Conservation (phyloP, 305 asterid species). For the Fraxinus baroniana region DNA sequence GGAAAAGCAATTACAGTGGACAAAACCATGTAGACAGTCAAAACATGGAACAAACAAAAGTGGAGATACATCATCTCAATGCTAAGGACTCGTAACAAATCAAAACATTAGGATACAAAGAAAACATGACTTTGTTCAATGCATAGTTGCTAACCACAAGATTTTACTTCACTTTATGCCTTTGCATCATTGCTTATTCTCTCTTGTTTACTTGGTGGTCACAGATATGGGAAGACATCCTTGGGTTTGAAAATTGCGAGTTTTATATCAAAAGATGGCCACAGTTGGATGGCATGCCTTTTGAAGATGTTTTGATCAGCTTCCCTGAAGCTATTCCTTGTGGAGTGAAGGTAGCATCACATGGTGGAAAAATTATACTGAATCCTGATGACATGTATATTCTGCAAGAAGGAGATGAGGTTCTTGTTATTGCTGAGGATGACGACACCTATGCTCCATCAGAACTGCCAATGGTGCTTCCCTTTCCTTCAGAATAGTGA, state of each 20-base stretch:
- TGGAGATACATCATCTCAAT: too few relatives aligned
- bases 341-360: constrained; percentile 82
- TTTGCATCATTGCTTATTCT: constrained; percentile 15
- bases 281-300: constrained; percentile 78
- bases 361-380: constrained; percentile 75
- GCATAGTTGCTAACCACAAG: not conserved
- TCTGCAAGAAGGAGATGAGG: constrained; percentile 84
- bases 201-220: constrained; percentile 29
- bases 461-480: constrained; percentile 69
- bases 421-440: constrained; percentile 92
- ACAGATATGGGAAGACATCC: constrained; percentile 96
- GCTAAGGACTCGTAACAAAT: too few relatives aligned
- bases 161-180: constrained; percentile 15
- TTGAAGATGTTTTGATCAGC: constrained; percentile 85
- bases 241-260: constrained; percentile 92
- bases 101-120: too few relatives aligned
- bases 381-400: constrained; percentile 72
- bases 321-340: constrained; percentile 92
- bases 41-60: too few relatives aligned
- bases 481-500: constrained; percentile 31
- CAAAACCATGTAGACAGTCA: too few relatives aligned
- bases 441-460: constrained; percentile 85
- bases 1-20: too few relatives aligned
- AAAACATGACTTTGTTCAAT: not conserved
- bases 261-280: constrained; percentile 87